Percentiles rank a stretch among this genome's conserved stretches.
Conservation (phyloP, 2,329 filamentous ascomycete genomes). For the Biscogniauxia sp. region DNA sequence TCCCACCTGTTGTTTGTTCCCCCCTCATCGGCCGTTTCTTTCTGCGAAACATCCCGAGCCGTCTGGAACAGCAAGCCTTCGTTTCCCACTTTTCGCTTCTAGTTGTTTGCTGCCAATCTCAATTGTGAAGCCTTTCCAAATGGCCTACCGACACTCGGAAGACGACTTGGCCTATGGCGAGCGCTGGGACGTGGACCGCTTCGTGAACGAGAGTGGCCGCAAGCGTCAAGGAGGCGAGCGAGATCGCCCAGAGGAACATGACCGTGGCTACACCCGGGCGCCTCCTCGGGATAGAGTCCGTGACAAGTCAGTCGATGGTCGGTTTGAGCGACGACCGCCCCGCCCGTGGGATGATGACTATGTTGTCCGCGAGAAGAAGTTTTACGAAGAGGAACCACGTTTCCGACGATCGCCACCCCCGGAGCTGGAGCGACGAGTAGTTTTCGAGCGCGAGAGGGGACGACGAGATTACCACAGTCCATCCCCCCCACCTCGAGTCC, state of each 20-base stretch:
- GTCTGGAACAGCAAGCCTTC: neutral
- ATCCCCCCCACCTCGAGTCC: constrained; percentile 51
- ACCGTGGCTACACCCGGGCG: constrained; percentile 44
- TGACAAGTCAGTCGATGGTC: constrained; percentile 49
- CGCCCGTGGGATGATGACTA: constrained; percentile 48
- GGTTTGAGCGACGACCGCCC: constrained; percentile 43
- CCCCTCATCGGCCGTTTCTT: neutral
- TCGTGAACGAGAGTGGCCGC: constrained; percentile 43
- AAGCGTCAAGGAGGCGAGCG: constrained; percentile 51
- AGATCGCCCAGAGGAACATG: constrained; percentile 53
- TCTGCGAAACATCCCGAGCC: neutral
- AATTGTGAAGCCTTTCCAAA: constrained; percentile 22
- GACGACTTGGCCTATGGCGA: constrained; percentile 38
- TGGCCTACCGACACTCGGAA: constrained; percentile 33
- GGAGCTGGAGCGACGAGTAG: constrained; percentile 54
- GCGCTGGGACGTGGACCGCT: constrained; percentile 57
- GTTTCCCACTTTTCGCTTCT: neutral
- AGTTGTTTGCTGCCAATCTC: neutral
- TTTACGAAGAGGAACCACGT: constrained; percentile 54
- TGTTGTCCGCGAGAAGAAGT: constrained; percentile 48
- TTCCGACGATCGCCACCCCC: constrained; percentile 38
- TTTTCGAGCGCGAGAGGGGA: constrained; percentile 50
- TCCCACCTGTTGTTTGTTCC: neutral
- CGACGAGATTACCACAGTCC: constrained; percentile 47
- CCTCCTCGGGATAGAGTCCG: constrained; percentile 36